A percentile compares a stretch with the other conserved stretches of the same genome.
Evolutionary conservation across 139 green algal species (phyloP).

Genomic region (Closterium sp.): DNA sequence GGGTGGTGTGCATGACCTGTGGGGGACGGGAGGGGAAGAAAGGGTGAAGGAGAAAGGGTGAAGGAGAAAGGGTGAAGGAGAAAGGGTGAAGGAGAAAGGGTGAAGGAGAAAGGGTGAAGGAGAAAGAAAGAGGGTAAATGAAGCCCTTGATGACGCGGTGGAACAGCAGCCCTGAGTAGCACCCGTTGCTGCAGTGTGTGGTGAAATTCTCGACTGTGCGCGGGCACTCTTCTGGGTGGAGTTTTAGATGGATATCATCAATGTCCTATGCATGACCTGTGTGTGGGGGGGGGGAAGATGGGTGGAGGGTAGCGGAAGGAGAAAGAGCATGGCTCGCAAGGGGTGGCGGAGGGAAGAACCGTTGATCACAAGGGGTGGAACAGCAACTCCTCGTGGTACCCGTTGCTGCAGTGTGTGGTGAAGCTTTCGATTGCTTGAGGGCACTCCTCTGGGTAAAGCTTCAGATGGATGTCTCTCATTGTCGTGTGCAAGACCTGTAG

Average conservation of each 20-base stretch:
- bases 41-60: too few species aligned
- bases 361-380: too few species aligned
- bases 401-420: slow-evolving; percentile 83
- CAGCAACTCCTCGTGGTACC: slow-evolving; percentile 75
- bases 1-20: too few species aligned
- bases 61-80: too few species aligned
- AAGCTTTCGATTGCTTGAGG: slow-evolving; percentile 97
- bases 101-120: too few species aligned
- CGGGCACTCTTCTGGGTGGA: slow-evolving; percentile 94
- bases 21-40: too few species aligned
- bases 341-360: too few species aligned
- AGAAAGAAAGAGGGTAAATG: too few species aligned
- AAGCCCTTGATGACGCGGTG: slow-evolving; percentile 92
- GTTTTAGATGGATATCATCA: slow-evolving; percentile 77
- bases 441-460: slow-evolving; percentile 73
- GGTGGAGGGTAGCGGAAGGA: too few species aligned
- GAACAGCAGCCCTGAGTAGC: slow-evolving; percentile 92
- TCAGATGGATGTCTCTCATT: too few species aligned
- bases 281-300: background rate
- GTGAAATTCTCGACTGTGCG: slow-evolving; percentile 97
- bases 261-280: slow-evolving; percentile 84
- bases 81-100: too few species aligned
- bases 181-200: slow-evolving; percentile 86
- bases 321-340: background rate
- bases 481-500: too few species aligned